Conservation (phyloP, 495 filamentous ascomycete genomes). For the Gamarada debralockiae region DNA sequence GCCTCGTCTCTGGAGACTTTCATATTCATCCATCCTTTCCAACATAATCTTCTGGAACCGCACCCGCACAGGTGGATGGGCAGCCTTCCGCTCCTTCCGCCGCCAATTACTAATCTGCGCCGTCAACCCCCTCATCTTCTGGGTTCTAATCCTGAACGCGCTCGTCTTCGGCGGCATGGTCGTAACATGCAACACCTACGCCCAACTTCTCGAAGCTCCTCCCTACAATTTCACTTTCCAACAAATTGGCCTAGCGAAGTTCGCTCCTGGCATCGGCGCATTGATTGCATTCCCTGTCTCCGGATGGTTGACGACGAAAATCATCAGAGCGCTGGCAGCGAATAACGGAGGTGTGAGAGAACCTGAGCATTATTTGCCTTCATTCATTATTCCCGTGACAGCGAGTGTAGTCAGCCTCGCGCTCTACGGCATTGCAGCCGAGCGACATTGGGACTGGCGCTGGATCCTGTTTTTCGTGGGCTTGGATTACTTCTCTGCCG, state of each 20-base stretch:
- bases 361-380: constrained; percentile 7
- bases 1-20: too few relatives aligned
- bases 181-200: not conserved
- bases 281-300: constrained; percentile 8
- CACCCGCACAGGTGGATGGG: not conserved
- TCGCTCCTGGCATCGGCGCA: constrained; percentile 5
- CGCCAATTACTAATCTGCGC: not conserved
- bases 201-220: not conserved
- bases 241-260: constrained; percentile 1
- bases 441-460: constrained; percentile 1
- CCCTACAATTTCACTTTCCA: constrained; percentile 5
- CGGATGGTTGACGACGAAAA: not conserved
- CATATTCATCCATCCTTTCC: not conserved
- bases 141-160: constrained; percentile 6
- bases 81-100: not conserved
- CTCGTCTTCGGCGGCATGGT: constrained; percentile 9
- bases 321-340: not conserved
- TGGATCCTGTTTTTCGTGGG: not conserved
- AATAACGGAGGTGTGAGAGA: constrained; percentile 6
- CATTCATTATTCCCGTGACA: constrained; percentile 9
- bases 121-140: constrained; percentile 7
- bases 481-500: not conserved
- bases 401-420: not conserved
- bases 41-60: not conserved
- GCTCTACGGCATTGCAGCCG: constrained; percentile 1